Evolutionary conservation across 345 rosid species (phyloP).

Genomic region (Boechera divaricarpa): DNA sequence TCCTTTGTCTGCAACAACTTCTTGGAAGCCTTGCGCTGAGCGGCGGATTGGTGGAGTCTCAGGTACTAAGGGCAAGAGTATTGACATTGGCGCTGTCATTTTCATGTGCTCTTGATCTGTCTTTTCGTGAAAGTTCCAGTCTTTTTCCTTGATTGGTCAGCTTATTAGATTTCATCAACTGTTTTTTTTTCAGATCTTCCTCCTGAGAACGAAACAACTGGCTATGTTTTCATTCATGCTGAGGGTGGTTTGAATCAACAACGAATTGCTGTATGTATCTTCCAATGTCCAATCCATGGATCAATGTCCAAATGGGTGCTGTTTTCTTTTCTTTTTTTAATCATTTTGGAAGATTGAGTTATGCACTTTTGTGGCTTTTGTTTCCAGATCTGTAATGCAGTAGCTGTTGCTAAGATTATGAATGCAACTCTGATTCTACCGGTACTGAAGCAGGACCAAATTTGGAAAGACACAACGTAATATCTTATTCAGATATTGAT

Average conservation of each 20-base stretch:
- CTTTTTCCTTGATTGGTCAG: background rate
- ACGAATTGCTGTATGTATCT: constrained; percentile 86
- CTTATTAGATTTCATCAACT: constrained; percentile 23
- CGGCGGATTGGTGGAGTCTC: constrained; percentile 81
- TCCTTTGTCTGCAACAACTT: constrained; percentile 92
- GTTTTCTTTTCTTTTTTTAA: background rate
- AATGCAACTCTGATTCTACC: constrained; percentile 98
- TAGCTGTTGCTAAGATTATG: constrained; percentile 98
- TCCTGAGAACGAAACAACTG: constrained; percentile 91
- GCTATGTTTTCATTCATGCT: constrained; percentile 95
- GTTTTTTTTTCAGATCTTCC: constrained; percentile 68
- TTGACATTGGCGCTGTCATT: background rate
- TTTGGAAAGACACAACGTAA: constrained; percentile 99
- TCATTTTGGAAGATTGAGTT: constrained; percentile 4
- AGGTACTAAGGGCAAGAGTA: constrained; percentile 48
- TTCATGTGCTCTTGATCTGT: constrained; percentile 11
- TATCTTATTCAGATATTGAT: constrained; percentile 35
- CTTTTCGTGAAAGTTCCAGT: constrained; percentile 5
- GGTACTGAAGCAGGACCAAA: constrained; percentile 98
- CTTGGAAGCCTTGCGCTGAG: constrained; percentile 99
- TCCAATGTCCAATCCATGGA: background rate
- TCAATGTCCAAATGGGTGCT: constrained; percentile 1
- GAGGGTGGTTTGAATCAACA: constrained; percentile 99
- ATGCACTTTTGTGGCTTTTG: constrained; percentile 7
- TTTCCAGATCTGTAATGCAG: constrained; percentile 98